phyloP scores from a whole-genome alignment of 1,284 basidiomycete genomes.

The Trichosporon ovoides region DNA sequence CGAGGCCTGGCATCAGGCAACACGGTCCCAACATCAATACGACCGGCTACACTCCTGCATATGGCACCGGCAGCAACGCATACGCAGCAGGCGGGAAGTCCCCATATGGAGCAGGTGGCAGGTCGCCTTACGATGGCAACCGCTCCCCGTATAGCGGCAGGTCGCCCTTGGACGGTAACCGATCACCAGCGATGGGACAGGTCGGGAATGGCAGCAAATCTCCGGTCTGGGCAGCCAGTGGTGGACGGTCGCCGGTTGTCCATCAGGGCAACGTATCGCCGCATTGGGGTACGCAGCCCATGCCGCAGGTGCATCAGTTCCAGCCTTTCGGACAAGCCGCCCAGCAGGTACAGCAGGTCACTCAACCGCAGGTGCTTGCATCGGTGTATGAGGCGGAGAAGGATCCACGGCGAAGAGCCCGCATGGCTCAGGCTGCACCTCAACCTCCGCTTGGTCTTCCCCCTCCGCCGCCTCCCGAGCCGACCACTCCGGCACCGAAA shows the following conservation, averaged over 20 bases:
- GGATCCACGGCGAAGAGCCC: not conserved
- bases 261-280: not conserved
- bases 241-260: not conserved
- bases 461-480: not conserved
- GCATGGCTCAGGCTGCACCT: not conserved
- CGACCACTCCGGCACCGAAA: too few relatives aligned
- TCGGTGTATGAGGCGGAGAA: slow-evolving; percentile 4
- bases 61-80: too few relatives aligned
- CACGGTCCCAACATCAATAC: not conserved
- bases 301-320: not conserved
- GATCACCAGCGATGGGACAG: not conserved
- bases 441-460: not conserved
- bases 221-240: not conserved
- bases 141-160: not conserved
- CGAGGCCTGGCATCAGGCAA: not conserved
- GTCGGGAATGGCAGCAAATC: not conserved
- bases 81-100: not conserved
- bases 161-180: not conserved
- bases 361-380: not conserved
- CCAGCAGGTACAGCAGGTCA: not conserved
- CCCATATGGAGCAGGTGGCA: not conserved
- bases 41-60: too few relatives aligned
- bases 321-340: not conserved
- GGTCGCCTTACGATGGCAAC: not conserved
- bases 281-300: not conserved